Base-by-base conservation (phyloP, 208 protist genomes). In the Herpetomonas samuelpessoai region DNA sequence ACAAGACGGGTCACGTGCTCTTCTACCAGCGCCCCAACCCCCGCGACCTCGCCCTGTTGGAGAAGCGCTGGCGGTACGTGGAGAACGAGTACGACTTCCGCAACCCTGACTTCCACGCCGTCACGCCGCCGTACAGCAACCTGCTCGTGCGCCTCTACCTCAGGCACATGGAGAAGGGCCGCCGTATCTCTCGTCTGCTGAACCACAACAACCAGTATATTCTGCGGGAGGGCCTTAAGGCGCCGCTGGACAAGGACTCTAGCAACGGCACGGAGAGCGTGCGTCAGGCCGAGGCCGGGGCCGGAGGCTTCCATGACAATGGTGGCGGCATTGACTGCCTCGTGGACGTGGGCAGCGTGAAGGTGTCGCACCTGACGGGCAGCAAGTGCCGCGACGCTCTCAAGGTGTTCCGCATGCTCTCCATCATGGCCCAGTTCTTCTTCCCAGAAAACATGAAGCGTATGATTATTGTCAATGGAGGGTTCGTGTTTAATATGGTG, bases 381-480 rank as follows among this genome's bases (percentile, higher is more conserved):
- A 68, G 55, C 68, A 82, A 82, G 55, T 79, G 24, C 71, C 73
- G 76, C 59, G 54, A 60, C 14, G 68, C 61, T 7, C 54, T 86
- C 45, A 57, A 65, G 6, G 49, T 86, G 14, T 81, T 86, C 50
- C 56, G 63, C 19, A 45, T 77, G 0, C 38, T 86, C n/a, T 86
- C 74, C 21, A 28, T 69, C 22, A 63, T 80, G 48, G 68, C 66
- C 14, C 81, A 88, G 75, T 54, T 44, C 49, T 83, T 71, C 64
- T 88, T 81, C 65, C 81, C 81, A 4, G 77, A 88, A 59, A 84
- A 88, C 58, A 79, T 88, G 74, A 53, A 52, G n/a, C 64, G 64
- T 31, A 74, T 88, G 65, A 78, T 88, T 39, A 77, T 88, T 52
- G 44, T 81, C 31, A 88, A 88, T 55, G 76, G 74, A 22, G 81